Conservation (phyloP, 352 stramenopile genomes). For the Phytophthora europaea region DNA sequence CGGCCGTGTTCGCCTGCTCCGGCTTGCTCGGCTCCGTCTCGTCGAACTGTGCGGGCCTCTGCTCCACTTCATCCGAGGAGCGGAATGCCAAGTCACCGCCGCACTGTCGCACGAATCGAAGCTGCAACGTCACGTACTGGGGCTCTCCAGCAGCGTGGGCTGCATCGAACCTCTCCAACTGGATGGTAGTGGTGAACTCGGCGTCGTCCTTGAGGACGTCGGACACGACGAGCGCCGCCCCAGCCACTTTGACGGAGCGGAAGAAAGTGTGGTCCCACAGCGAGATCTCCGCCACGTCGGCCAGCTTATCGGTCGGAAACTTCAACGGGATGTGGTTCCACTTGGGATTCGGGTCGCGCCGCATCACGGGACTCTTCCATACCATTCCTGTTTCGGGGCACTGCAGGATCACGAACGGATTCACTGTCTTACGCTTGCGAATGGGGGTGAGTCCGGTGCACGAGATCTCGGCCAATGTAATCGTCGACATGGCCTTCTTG, state of each 20-base stretch:
- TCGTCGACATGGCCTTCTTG: constrained; percentile 24
- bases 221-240: constrained; percentile 48
- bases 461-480: constrained; percentile 45
- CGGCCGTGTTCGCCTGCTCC: background rate
- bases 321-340: constrained; percentile 55
- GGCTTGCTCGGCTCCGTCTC: constrained; percentile 22
- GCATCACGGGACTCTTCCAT: constrained; percentile 62
- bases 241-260: constrained; percentile 66
- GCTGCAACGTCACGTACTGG: constrained; percentile 49
- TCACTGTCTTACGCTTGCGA: constrained; percentile 64
- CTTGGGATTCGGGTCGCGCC: constrained; percentile 50
- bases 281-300: constrained; percentile 64
- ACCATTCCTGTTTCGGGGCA: constrained; percentile 34
- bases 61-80: constrained; percentile 38
- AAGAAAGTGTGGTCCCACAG: constrained; percentile 79
- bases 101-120: constrained; percentile 40
- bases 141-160: constrained; percentile 33
- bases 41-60: constrained; percentile 13
- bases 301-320: constrained; percentile 42
- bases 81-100: constrained; percentile 26
- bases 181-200: constrained; percentile 52
- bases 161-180: constrained; percentile 59
- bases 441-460: constrained; percentile 55
- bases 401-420: constrained; percentile 63
- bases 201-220: constrained; percentile 54